Percentiles rank a stretch among this genome's conserved stretches.
Evolutionary conservation across 345 rosid species (phyloP).

Genomic region (Arabidopsis arenosa): DNA sequence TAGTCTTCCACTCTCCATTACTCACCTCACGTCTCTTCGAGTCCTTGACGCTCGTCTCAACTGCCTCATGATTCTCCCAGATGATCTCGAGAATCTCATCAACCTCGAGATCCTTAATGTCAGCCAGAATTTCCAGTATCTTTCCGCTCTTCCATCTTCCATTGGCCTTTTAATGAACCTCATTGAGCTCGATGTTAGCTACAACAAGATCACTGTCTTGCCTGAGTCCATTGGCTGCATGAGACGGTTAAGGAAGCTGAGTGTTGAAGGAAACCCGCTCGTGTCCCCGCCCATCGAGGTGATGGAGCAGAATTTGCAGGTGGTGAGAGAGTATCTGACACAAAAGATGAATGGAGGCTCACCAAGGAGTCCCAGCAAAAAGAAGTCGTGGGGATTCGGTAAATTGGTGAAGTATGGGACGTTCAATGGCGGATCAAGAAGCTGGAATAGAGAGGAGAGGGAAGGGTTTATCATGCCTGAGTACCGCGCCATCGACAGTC

Average conservation of each 20-base stretch:
- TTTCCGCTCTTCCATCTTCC: conserved; percentile 56
- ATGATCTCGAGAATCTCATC: conserved; percentile 76
- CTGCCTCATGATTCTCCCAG: conserved; percentile 73
- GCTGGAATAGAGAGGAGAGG: conserved; percentile 46
- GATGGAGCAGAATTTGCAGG: conserved; percentile 60
- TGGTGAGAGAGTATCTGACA: conserved; percentile 70
- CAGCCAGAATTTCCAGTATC: conserved; percentile 86
- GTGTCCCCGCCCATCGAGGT: conserved; percentile 76
- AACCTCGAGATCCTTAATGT: conserved; percentile 73
- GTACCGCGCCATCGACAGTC: conserved; percentile 57
- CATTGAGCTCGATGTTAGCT: conserved; percentile 76
- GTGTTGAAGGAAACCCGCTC: conserved; percentile 84
- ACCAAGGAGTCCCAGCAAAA: conserved; percentile 50
- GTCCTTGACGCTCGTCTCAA: conserved; percentile 77
- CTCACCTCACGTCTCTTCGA: conserved; percentile 67
- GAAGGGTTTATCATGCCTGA: conserved; percentile 61
- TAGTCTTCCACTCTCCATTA: conserved; percentile 67
- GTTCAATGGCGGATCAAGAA: conserved; percentile 51
- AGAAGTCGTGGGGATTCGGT: conserved; percentile 71
- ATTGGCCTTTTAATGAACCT: conserved; percentile 64
- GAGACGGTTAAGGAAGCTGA: conserved; percentile 64
- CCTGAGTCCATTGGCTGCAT: conserved; percentile 87
- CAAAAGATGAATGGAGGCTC: conserved; percentile 62
- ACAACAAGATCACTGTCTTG: conserved; percentile 65
- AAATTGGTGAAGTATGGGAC: conserved; percentile 69